These are phyloP conservation scores for Penicillium sp. DNA, from an alignment of 2,329 filamentous ascomycete genomes.

Conservation along the genomic window DNA sequence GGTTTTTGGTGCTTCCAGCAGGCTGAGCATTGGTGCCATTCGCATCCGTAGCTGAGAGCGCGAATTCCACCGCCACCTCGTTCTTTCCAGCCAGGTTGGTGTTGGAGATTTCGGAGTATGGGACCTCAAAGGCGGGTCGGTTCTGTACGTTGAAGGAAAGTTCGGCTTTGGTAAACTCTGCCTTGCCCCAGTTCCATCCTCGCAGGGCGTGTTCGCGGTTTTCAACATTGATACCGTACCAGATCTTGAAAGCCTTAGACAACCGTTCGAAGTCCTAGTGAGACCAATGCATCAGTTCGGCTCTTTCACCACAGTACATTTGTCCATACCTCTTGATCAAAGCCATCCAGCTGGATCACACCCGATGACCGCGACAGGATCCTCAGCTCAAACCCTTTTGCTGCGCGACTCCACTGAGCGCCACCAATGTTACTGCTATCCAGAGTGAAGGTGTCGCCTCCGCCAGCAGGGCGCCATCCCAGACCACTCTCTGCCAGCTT, in stretches of 20 bases:
- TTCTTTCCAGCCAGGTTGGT: conserved; percentile 97
- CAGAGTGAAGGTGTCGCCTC: conserved; percentile 90
- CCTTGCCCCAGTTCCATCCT: conserved; percentile 99
- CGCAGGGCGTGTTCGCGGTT: conserved; percentile 90
- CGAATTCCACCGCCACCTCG: conserved; percentile 94
- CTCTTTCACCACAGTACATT: conserved; percentile 9
- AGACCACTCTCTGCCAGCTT: conserved; percentile 92
- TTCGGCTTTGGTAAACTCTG: conserved; percentile 93
- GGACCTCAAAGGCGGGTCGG: conserved; percentile 91
- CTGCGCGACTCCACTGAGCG: conserved; percentile 92
- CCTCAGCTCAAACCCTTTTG: conserved; percentile 91
- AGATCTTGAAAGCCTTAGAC: conserved; percentile 92
- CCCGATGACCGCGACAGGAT: conserved; percentile 81
- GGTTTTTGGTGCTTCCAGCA: conserved; percentile 67
- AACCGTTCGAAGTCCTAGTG: conserved; percentile 81
- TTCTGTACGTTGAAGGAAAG: conserved; percentile 97
- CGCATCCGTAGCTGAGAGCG: conserved; percentile 70
- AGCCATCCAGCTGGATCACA: conserved; percentile 91
- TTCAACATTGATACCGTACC: conserved; percentile 93
- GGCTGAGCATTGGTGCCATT: conserved; percentile 72
- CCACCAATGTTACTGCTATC: conserved; percentile 80
- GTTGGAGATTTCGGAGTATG: conserved; percentile 96
- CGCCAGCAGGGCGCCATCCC: conserved; percentile 88
- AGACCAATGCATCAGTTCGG: not conserved
- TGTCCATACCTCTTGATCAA: conserved; percentile 71